These are phyloP conservation scores for Urochloa ruziziensis DNA, from an alignment of 176 grass and related monocot genomes.

Conservation along the genomic window DNA sequence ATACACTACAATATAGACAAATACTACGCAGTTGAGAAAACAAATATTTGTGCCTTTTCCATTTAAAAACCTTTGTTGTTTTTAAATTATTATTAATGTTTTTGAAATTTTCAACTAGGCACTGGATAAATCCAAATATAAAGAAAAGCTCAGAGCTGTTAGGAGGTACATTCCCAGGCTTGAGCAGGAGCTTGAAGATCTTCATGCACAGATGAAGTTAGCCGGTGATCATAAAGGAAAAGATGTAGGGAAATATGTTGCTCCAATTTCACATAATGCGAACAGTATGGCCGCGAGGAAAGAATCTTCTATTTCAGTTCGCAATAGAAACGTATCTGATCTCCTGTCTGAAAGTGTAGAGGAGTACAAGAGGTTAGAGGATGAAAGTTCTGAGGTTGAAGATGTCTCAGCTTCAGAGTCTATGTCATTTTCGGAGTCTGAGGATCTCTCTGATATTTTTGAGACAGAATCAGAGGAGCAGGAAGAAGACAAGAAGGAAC, in stretches of 20 bases:
- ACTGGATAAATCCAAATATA: conserved; percentile 92
- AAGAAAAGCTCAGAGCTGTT: conserved; percentile 56
- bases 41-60: not conserved
- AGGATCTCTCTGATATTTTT: conserved; percentile 91
- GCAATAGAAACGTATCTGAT: conserved; percentile 37
- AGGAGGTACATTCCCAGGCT: conserved; percentile 82
- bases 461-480: conserved; percentile 82
- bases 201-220: conserved; percentile 75
- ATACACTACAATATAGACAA: not conserved
- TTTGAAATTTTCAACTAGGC: conserved; percentile 52
- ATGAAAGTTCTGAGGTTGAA: conserved; percentile 40
- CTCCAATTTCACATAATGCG: conserved; percentile 31
- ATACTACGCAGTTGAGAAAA: conserved; percentile 8
- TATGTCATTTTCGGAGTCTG: conserved; percentile 57
- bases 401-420: conserved; percentile 59
- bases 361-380: conserved; percentile 32
- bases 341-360: conserved; percentile 40
- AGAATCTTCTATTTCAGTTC: conserved; percentile 7
- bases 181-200: conserved; percentile 81
- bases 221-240: conserved; percentile 38
- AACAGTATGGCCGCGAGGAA: conserved; percentile 11
- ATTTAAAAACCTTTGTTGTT: not conserved
- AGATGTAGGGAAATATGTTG: conserved; percentile 2
- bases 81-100: not conserved
- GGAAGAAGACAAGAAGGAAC: conserved; percentile 40